Percentiles rank a stretch among this genome's conserved stretches.
Evolutionary conservation across 1,284 basidiomycete genomes (phyloP).

Genomic region (Ganoderma lucidum): DNA sequence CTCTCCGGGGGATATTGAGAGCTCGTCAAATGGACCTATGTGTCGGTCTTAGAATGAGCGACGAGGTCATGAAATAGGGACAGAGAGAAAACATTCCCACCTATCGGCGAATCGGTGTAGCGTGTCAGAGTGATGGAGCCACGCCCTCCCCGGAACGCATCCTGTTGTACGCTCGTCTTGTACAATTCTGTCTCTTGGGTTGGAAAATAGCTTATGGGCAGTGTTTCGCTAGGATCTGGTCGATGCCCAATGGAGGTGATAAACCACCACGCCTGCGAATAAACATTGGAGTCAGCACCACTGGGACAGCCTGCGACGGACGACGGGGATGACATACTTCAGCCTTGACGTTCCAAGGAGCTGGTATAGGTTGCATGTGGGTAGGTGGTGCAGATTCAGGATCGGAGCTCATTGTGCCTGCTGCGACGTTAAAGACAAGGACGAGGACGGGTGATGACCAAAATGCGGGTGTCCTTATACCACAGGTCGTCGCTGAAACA

Average conservation of each 20-base stretch:
- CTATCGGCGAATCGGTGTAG: constrained; percentile 27
- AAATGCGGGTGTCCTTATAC: background rate
- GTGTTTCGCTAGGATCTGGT: constrained; percentile 27
- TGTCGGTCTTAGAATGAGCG: background rate
- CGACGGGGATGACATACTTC: constrained; percentile 19
- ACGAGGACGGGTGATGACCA: background rate
- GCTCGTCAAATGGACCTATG: constrained; percentile 29
- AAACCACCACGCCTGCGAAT: constrained; percentile 31
- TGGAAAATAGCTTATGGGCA: constrained; percentile 32
- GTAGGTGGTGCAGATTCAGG: background rate
- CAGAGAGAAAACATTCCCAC: constrained; percentile 3
- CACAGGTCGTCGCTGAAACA: background rate
- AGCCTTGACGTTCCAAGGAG: constrained; percentile 28
- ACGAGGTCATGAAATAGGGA: background rate
- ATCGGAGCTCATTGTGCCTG: constrained; percentile 14
- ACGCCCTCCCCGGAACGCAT: constrained; percentile 26
- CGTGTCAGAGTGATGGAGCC: constrained; percentile 26
- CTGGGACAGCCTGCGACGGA: background rate
- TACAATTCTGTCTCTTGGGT: constrained; percentile 27
- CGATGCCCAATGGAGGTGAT: constrained; percentile 26
- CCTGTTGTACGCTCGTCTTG: constrained; percentile 21
- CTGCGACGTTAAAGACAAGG: background rate
- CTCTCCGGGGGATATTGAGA: constrained; percentile 30
- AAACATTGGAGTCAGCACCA: background rate
- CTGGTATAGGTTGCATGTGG: constrained; percentile 10